Percentiles rank a stretch among this genome's conserved stretches.
phyloP scores from a whole-genome alignment of 768 basidiomycete species.

The Hemileccinum impolitum region DNA sequence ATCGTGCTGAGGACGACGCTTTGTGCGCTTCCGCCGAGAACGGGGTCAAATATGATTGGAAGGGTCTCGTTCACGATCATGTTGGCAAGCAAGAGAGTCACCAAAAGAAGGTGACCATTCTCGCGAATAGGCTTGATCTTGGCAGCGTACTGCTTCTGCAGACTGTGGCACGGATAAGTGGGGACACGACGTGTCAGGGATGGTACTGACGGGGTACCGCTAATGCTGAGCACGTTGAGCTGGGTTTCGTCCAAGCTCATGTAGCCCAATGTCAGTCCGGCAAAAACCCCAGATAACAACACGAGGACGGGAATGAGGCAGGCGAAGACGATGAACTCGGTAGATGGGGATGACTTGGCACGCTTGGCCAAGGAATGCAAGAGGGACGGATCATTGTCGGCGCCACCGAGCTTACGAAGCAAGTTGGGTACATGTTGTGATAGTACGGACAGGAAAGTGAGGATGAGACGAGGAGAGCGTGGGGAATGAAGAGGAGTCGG shows the following conservation, averaged over 20 bases:
- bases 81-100: constrained; percentile 80
- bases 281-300: constrained; percentile 79
- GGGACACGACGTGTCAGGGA: not conserved
- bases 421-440: constrained; percentile 45
- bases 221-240: constrained; percentile 80
- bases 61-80: constrained; percentile 92
- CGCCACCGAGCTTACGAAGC: constrained; percentile 23
- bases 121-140: constrained; percentile 85
- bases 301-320: constrained; percentile 83
- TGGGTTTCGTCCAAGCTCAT: constrained; percentile 94
- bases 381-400: constrained; percentile 9
- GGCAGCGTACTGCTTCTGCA: constrained; percentile 76
- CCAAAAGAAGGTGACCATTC: constrained; percentile 79
- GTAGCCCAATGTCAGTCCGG: constrained; percentile 88
- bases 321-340: constrained; percentile 39
- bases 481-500: constrained; percentile 31
- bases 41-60: constrained; percentile 76
- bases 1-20: constrained; percentile 81
- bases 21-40: constrained; percentile 75
- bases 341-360: constrained; percentile 16
- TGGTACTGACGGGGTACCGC: constrained; percentile 70
- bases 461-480: constrained; percentile 43
- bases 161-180: constrained; percentile 37
- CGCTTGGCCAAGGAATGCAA: constrained; percentile 33
- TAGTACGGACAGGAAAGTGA: constrained; percentile 41